Percentiles rank a stretch among this genome's conserved stretches.
These are phyloP conservation scores for Aspergillus incahuasiensis DNA, from an alignment of 495 filamentous ascomycete species.

Conservation along the genomic window DNA sequence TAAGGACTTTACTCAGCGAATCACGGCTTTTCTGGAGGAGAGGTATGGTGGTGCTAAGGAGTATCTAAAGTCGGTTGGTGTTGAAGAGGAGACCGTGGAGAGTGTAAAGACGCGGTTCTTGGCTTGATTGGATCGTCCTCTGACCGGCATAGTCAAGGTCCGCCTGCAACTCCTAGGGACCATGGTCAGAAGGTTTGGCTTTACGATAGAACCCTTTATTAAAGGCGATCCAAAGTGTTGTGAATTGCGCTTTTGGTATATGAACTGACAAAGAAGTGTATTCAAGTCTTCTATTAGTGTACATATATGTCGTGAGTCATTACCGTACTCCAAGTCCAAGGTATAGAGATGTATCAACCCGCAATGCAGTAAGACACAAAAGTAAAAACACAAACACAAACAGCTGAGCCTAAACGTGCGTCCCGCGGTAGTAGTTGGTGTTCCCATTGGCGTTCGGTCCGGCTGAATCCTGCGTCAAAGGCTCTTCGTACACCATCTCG, in stretches of 20 bases:
- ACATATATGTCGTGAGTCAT: conserved; percentile 5
- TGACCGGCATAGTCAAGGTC: too few relatives aligned
- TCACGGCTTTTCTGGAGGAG: conserved; percentile 46
- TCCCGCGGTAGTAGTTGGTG: conserved; percentile 28
- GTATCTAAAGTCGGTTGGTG: conserved; percentile 59
- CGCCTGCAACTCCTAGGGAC: too few relatives aligned
- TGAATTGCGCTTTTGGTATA: too few relatives aligned
- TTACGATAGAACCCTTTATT: too few relatives aligned
- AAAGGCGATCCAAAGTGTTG: too few relatives aligned
- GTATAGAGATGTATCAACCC: background rate
- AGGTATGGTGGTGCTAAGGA: conserved; percentile 56
- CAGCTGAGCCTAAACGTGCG: conserved; percentile 6
- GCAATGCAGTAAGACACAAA: background rate
- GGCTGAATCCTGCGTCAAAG: conserved; percentile 36
- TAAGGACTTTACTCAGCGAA: conserved; percentile 46
- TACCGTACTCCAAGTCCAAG: background rate
- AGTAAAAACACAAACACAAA: background rate
- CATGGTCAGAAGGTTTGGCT: too few relatives aligned
- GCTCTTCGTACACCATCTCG: conserved; percentile 30
- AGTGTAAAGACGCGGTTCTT: conserved; percentile 27
- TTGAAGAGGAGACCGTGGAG: conserved; percentile 38
- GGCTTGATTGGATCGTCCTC: conserved; percentile 3
- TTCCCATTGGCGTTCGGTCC: conserved; percentile 28
- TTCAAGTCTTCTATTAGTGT: background rate
- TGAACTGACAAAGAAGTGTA: background rate